Conservation (phyloP, 2,329 filamentous ascomycete genomes). For the Grosmannia clavigera region DNA sequence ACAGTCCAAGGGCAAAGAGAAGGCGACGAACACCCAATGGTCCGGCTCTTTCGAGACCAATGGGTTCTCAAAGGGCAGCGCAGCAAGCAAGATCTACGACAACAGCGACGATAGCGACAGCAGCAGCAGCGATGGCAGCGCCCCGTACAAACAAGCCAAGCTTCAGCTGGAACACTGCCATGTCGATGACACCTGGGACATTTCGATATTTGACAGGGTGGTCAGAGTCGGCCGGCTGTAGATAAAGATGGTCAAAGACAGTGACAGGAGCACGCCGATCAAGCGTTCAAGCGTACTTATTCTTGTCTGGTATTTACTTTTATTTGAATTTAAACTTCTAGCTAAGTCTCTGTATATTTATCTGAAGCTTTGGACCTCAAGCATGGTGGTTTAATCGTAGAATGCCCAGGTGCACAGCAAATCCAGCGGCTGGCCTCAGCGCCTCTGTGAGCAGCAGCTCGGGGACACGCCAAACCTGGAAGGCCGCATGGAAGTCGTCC, state of each 20-base stretch:
- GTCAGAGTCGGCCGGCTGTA: constrained; percentile 31
- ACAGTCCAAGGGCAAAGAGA: constrained; percentile 25
- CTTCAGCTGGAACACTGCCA: constrained; percentile 26
- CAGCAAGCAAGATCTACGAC: constrained; percentile 11
- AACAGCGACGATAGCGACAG: constrained; percentile 13
- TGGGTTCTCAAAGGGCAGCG: constrained; percentile 2
- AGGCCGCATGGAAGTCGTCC: constrained; percentile 49
- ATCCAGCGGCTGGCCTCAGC: constrained; percentile 55
- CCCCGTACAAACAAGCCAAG: constrained; percentile 14
- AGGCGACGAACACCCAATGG: constrained; percentile 9
- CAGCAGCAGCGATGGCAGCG: constrained; percentile 8
- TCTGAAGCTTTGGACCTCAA: too few relatives aligned
- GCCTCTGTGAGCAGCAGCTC: constrained; percentile 47
- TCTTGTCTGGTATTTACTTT: too few relatives aligned
- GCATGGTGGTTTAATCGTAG: constrained; percentile 21
- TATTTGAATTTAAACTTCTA: background rate
- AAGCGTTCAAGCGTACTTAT: too few relatives aligned
- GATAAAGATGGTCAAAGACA: constrained; percentile 4
- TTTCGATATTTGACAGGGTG: constrained; percentile 48
- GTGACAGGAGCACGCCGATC: background rate
- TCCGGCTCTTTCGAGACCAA: constrained; percentile 1
- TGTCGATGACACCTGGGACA: constrained; percentile 32
- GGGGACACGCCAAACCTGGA: constrained; percentile 65
- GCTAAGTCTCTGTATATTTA: too few relatives aligned
- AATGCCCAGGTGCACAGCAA: constrained; percentile 70